Evolutionary conservation across 495 filamentous ascomycete species (phyloP).

Genomic region (Neurospora sp.): DNA sequence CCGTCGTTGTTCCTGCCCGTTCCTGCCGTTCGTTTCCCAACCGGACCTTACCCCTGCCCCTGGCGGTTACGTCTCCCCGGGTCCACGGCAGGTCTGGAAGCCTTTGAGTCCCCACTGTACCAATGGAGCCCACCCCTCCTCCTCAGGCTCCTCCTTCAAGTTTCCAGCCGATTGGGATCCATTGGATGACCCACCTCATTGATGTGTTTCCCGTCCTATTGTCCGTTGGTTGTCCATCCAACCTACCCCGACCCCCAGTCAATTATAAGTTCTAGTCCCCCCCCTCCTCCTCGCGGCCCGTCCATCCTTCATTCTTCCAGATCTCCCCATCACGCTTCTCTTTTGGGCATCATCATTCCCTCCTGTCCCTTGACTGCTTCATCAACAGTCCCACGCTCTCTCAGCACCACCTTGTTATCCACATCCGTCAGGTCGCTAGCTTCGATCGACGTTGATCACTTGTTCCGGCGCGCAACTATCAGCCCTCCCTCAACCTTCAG

Average conservation of each 20-base stretch:
- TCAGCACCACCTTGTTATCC: slow-evolving; percentile 8
- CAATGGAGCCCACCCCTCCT: slow-evolving; percentile 4
- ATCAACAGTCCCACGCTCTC: neutral
- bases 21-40: neutral
- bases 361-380: slow-evolving; percentile 1
- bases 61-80: neutral
- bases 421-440: slow-evolving; percentile 27
- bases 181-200: neutral
- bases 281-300: neutral
- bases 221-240: neutral
- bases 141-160: no score
- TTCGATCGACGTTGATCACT: slow-evolving; percentile 20
- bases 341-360: neutral
- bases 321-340: slow-evolving; percentile 2
- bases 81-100: neutral
- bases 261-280: neutral
- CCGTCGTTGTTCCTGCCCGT: neutral
- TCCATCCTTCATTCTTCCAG: neutral
- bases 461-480: slow-evolving; percentile 10
- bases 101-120: neutral
- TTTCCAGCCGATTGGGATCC: neutral
- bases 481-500: slow-evolving; percentile 10
- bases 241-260: neutral
- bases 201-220: neutral
- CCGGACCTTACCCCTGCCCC: neutral